phyloP scores from a whole-genome alignment of 2,329 filamentous ascomycete species.

The Spiromastix sp. region DNA sequence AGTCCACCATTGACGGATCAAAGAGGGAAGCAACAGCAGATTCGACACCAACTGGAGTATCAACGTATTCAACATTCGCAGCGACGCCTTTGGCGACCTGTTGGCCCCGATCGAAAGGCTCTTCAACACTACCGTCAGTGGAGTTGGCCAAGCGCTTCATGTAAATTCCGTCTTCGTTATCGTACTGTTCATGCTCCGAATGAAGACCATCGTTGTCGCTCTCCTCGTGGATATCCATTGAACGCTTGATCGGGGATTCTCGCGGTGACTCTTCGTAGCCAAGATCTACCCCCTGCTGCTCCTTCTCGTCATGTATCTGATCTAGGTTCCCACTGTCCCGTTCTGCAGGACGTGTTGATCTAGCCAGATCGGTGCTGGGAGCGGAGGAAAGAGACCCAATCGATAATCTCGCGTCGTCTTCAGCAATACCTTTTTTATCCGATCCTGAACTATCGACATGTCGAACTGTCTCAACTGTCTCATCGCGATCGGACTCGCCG shows the following conservation, averaged over 20 bases:
- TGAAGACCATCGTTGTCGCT: conserved; percentile 9
- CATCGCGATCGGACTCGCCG: conserved; percentile 52
- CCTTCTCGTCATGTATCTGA: conserved; percentile 39
- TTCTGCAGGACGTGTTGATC: conserved; percentile 44
- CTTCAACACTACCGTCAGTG: conserved; percentile 47
- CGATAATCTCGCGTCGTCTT: conserved; percentile 36
- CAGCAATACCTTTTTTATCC: conserved; percentile 41
- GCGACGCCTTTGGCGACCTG: conserved; percentile 59
- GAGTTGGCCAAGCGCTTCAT: conserved; percentile 38
- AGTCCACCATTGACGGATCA: conserved; percentile 67
- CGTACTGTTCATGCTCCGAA: conserved; percentile 14
- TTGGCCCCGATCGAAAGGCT: conserved; percentile 51
- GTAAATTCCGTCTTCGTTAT: conserved; percentile 45
- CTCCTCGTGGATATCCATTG: conserved; percentile 19
- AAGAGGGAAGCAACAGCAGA: conserved; percentile 86
- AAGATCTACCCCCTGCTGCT: conserved; percentile 23
- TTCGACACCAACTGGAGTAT: conserved; percentile 64
- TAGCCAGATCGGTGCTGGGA: conserved; percentile 47
- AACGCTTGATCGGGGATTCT: conserved; percentile 14
- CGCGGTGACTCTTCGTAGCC: conserved; percentile 28
- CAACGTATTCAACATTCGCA: conserved; percentile 66
- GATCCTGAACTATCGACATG: conserved; percentile 45
- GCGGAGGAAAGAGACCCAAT: conserved; percentile 49
- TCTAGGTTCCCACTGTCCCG: conserved; percentile 41
- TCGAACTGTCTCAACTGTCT: conserved; percentile 45